Evolutionary conservation across 768 basidiomycete species (phyloP), one percentile per base, ranked within the genome.

Genomic region (Termitomyces sp.): DNA sequence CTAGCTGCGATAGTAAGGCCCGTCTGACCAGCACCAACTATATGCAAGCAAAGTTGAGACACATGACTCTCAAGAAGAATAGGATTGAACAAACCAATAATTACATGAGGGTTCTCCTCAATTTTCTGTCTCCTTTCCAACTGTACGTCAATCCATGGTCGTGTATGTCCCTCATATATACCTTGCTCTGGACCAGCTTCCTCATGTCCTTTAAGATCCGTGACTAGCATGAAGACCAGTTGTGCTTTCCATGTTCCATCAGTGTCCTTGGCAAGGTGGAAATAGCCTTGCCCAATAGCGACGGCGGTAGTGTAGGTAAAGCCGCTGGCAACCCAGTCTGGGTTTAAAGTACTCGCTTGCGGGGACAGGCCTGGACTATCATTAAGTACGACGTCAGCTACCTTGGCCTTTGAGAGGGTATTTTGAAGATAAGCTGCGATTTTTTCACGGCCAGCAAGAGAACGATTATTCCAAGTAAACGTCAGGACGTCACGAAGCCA

Each of bases 1-100:
- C 86, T 74, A 3, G 86, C 84, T 1, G 85, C 84, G 5, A 84
- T 62, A 41, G 76, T 79, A 7, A 91, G 69, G 0, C 86, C 87
- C 56, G 76, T 79, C 56, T 88, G 87, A 0, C 84, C 85, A 0
- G 72, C 84, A 9, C 85, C 82, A 23, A 85, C 67, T 52, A 86
- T 70, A 30, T 85, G 61, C 3, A 82, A 47, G 39, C n/a, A 12
- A 27, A 19, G 3, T 84, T 1, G 48, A 25, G 16, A 12, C 12
- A 37, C n/a, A 25, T 21, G 32, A 9, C 51, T 52, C 16, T 52
- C 16, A 14, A 30, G 23, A 67, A 2, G 76, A 2, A 40, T 14
- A 52, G 21, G n/a, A 34, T 30, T 14, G 14, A 37, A 67, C 73
- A 45, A 23, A 76, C 76, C 62, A 42, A 78, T 72, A 16, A 78